A percentile compares a stretch with the other conserved stretches of the same genome.
Conservation (phyloP, 1,284 basidiomycete species). For the Heliocybe sulcata region DNA sequence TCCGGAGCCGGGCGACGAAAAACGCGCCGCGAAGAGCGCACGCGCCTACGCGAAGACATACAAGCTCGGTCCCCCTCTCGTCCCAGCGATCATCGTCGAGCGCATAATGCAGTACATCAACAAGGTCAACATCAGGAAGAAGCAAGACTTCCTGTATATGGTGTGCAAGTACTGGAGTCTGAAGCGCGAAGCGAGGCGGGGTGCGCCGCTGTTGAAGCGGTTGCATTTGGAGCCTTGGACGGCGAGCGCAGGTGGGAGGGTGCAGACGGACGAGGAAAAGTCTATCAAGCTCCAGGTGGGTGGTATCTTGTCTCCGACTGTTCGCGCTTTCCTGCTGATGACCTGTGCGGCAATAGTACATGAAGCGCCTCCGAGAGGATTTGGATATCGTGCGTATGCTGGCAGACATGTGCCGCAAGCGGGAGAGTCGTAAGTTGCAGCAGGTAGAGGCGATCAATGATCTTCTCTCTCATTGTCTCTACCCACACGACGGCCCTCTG, state of each 20-base stretch:
- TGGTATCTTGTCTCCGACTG: constrained; percentile 6
- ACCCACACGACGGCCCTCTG: constrained; percentile 58
- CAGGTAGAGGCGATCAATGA: constrained; percentile 69
- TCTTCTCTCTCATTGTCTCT: constrained; percentile 58
- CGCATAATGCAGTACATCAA: constrained; percentile 75
- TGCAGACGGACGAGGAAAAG: constrained; percentile 81
- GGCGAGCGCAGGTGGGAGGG: constrained; percentile 57
- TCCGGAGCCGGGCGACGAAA: constrained; percentile 11
- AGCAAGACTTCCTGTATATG: constrained; percentile 68
- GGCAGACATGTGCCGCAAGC: constrained; percentile 67
- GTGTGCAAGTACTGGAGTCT: constrained; percentile 95
- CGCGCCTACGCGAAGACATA: constrained; percentile 79
- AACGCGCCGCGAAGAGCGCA: constrained; percentile 52
- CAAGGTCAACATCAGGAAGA: constrained; percentile 72
- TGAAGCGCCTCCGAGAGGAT: constrained; percentile 71
- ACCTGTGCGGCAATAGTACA: constrained; percentile 40
- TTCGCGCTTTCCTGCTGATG: constrained; percentile 5
- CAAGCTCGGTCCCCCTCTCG: constrained; percentile 70
- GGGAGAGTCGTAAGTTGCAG: constrained; percentile 79
- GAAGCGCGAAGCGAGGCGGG: constrained; percentile 88
- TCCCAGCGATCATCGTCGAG: constrained; percentile 68
- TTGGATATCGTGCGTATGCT: constrained; percentile 72
- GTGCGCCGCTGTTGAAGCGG: constrained; percentile 90
- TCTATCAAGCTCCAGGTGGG: constrained; percentile 75
- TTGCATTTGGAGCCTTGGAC: constrained; percentile 98